Base-by-base conservation (phyloP, 148 eudicot species). In the Fagopyrum homotropicum region DNA sequence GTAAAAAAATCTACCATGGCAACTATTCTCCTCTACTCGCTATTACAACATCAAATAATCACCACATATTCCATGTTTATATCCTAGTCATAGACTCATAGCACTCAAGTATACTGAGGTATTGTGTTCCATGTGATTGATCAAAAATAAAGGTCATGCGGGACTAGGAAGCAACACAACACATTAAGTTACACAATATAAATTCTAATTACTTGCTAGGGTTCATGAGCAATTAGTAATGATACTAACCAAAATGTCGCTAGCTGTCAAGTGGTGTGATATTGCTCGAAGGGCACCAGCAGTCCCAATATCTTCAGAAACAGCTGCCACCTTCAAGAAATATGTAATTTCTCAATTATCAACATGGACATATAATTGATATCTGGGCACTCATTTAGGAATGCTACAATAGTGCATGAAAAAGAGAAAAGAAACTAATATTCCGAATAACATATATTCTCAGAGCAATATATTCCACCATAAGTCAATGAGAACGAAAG, bases 271-370 rank as follows among this genome's bases (percentile, higher is more conserved):
- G 76, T 85, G 93, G 72, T 78, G 96, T 73, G 89, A 81, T 77
- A 95, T 90, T 46, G 93, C 92, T 71, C 97, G 86, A 76, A 95
- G 89, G 48, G 98, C 97, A 79, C 88, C 97, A 79, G 98, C 98
- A 74, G 96, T 90, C 75, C 98, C 98, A 77, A 87, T 85, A 73
- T 95, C 98, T 84, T 95, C 98, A 55, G 96, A 90, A 74, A 88
- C 97, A 47, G 89, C 82, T 78, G 89, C 95, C 47, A 95, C 98
- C 98, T 94, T 86, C 66, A 83, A 48, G 75, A 66, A 35, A 35
- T 64, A 35, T 1, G 40, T 35, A 40, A 43, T 4, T 9, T 35
- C 45, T 6, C 45, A 30, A 17, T 66, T 40, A 15, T 66, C 71
- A 66, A n/a, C 10, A 5, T 26, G 26, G 8, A 61, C 26, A 7